Evolutionary conservation across 768 basidiomycete species (phyloP).

Genomic region (Fomitopsis pulvina): DNA sequence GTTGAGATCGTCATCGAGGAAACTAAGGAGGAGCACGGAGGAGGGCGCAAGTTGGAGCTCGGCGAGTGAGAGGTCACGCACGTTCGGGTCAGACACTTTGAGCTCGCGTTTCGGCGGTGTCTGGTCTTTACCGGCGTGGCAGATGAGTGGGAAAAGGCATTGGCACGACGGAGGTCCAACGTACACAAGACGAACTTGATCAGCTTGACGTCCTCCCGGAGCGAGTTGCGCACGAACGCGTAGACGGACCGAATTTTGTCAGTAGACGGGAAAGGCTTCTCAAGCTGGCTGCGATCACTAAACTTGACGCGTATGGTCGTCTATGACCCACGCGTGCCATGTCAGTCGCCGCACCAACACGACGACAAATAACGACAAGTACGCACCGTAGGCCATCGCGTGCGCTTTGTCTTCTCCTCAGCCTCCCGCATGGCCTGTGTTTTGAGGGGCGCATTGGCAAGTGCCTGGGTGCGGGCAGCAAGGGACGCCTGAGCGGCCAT

Average conservation of each 20-base stretch:
- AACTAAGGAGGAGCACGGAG: constrained; percentile 69
- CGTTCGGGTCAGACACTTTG: constrained; percentile 70
- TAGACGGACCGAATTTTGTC: constrained; percentile 81
- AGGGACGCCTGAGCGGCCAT: constrained; percentile 60
- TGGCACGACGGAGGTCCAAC: constrained; percentile 20
- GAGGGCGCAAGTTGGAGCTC: constrained; percentile 77
- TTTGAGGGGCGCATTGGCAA: constrained; percentile 67
- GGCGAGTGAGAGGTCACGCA: constrained; percentile 59
- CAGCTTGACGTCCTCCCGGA: constrained; percentile 70
- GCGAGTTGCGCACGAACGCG: constrained; percentile 68
- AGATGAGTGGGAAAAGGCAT: background rate
- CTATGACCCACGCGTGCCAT: constrained; percentile 29
- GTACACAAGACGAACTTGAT: constrained; percentile 82
- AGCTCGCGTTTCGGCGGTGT: constrained; percentile 77
- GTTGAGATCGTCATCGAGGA: constrained; percentile 67
- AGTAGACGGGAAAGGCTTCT: constrained; percentile 69
- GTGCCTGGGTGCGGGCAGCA: constrained; percentile 50
- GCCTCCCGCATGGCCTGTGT: constrained; percentile 59
- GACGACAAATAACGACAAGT: background rate
- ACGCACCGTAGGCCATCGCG: constrained; percentile 69
- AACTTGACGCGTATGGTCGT: constrained; percentile 81
- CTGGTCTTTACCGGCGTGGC: constrained; percentile 50
- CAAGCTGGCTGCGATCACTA: constrained; percentile 73
- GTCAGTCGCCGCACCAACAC: background rate
- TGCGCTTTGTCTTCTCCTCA: constrained; percentile 48